Conservation (phyloP, 2,329 filamentous ascomycete genomes). For the Fusarium sp. region DNA sequence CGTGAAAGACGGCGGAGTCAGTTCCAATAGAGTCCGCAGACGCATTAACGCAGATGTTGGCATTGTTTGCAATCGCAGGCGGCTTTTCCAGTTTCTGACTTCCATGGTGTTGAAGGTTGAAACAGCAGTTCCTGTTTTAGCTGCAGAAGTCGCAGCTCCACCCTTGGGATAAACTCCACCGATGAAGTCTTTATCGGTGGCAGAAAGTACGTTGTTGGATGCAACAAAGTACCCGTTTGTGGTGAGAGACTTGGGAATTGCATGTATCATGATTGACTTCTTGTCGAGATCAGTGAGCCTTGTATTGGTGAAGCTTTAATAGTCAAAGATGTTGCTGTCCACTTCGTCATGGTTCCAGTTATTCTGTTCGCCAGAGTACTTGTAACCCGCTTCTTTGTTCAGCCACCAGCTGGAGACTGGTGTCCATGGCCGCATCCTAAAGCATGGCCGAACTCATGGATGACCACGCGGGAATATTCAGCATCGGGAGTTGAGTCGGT, state of each 20-base stretch:
- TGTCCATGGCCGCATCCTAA: background rate
- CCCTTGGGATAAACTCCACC: background rate
- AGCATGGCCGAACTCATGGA: background rate
- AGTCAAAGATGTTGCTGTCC: background rate
- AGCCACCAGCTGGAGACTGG: background rate
- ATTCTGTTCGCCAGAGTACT: background rate
- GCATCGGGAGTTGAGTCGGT: fast-evolving
- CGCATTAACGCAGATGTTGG: background rate
- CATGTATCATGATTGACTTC: background rate
- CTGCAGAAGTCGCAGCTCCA: background rate
- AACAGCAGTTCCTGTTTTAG: background rate
- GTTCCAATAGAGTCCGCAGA: background rate
- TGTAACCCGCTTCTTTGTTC: background rate
- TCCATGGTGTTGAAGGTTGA: background rate
- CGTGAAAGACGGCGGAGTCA: background rate
- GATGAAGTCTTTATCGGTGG: fast-evolving
- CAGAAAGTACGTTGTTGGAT: fast-evolving
- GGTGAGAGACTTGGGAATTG: background rate
- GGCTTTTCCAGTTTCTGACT: background rate
- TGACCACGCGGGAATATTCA: background rate
- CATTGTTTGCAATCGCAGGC: background rate
- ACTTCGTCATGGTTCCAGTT: background rate
- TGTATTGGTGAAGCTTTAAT: background rate
- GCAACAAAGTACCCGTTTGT: background rate
- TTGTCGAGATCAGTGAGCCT: background rate